Evolutionary conservation across 2,329 filamentous ascomycete species (phyloP), one percentile per base, ranked within the genome.

Genomic region (Aspergillus alliaceus): DNA sequence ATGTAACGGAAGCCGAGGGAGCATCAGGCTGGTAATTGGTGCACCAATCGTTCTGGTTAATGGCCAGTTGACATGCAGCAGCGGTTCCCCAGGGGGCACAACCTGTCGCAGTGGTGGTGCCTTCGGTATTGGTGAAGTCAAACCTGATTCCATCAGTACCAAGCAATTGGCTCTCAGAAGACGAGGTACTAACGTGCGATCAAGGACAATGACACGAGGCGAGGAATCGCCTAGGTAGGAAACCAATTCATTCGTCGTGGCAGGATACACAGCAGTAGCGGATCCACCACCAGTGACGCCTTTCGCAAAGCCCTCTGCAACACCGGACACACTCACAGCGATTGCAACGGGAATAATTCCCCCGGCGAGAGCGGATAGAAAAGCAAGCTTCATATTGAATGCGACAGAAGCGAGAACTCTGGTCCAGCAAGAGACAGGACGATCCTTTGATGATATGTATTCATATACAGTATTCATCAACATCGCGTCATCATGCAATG

Each of bases 261-360:
- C 75, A 8, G 85, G 85, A 63, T 84, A 82, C 20, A 82, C 82
- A 29, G 82, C 69, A 8, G 76, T 72, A 22, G 82, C 84, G 58
- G 64, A 76, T 51, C 84, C 85, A 66, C 86, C 86, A 34, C 86
- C 86, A 15, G 86, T 88, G 25, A 84, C 82, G 48, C 83, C 82
- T 56, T 75, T 71, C 9, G 79, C 80, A 58, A 82, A 82, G 53
- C 80, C 80, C 60, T 79, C 75, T 12, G 79, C 72, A 32, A 75
- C 57, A 27, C 71, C 71, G n/a, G 68, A 58, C 40, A 66, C 64
- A 44, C 61, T 51, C 46, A 64, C 42, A 27, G 61, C 63, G 46
- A 50, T 34, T n/a, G 59, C 57, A 9, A 39, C 42, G 53, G 58
- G 49, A 47, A 24, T 58, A 42, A 27, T 54, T n/a, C 55, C 63